Evolutionary conservation across 2,329 filamentous ascomycete genomes (phyloP), one percentile per base, ranked within the genome.

Genomic region (Colletotrichum sp.): DNA sequence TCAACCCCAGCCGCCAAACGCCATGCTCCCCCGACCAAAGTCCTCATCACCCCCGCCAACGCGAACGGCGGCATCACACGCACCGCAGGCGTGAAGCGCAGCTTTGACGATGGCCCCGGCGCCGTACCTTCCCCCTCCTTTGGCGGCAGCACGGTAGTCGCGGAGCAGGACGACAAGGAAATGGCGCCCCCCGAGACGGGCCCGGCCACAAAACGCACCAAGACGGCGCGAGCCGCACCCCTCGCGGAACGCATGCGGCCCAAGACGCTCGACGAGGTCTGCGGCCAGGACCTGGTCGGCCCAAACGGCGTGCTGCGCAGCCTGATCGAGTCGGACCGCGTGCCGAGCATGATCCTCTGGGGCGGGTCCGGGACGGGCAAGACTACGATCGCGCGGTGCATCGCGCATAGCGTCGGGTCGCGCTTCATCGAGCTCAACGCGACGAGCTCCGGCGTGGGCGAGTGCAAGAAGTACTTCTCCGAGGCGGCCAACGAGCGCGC

Each of bases 311-410:
- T 98, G 8, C 88, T 99, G 59, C 93, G 96, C 6, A 93, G 93
- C 34, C 90, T 98, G 75, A 98, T 99, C 78, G 94, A 98, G 81
- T 90, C 94, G 75, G 93, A 97, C 80, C 91, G 94, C 7, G 92
- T 98, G 36, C 96, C 97, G 0, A 98, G 95, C 16, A 98, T 99
- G 95, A 96, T 99, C 55, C 88, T 99, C 16, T 99, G 97, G 95
- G 95, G 95, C 36, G 91, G 91, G 1, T 93, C 94, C 0, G 95
- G 95, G 27, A 96, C 94, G 1, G 95, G 95, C 78, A 97, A 97
- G 87, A 97, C 95, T 4, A 97, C 97, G 1, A 98, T 99, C 79
- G 97, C 97, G 25, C 90, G 97, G 6, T 95, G 98, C 65, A 95
- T 99, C 75, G 95, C 97, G 5, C 92, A 93, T 19, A 93, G 93